Evolutionary conservation across 2,329 filamentous ascomycete species (phyloP).

Genomic region (Sarocladium brachiariae): DNA sequence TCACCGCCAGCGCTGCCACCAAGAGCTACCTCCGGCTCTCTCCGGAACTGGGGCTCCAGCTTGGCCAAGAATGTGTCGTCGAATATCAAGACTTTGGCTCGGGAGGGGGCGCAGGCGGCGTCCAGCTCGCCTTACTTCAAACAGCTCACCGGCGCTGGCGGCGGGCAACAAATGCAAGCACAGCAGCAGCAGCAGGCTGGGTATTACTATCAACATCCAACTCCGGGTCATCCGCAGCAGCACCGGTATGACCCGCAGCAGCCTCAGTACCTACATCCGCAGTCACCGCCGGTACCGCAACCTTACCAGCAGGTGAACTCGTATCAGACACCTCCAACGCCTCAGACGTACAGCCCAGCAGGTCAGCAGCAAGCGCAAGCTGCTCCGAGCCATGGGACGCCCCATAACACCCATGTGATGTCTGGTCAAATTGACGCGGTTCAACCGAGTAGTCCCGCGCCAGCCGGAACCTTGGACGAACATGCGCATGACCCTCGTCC

Average conservation of each 20-base stretch:
- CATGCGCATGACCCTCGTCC: too few species aligned
- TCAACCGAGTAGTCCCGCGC: too few species aligned
- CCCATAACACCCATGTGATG: too few species aligned
- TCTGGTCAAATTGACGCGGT: too few species aligned
- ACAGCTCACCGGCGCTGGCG: neutral
- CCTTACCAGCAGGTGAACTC: neutral
- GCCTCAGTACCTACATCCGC: neutral
- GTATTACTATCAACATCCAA: neutral
- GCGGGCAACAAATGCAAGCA: neutral
- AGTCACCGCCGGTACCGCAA: neutral
- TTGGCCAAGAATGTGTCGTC: neutral
- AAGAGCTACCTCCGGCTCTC: neutral
- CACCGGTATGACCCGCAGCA: neutral
- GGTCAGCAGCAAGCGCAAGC: too few species aligned
- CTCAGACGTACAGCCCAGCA: too few species aligned
- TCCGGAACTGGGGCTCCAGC: neutral
- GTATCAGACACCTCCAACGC: neutral
- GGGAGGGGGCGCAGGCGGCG: neutral
- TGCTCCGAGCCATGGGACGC: too few species aligned
- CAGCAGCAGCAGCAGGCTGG: neutral
- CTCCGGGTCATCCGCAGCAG: neutral
- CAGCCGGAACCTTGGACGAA: too few species aligned
- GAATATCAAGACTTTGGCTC: neutral
- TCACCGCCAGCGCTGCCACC: conserved; percentile 1
- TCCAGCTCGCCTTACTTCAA: neutral